Base-by-base conservation (phyloP, 768 basidiomycete species). In the Agaricus subrufescens region DNA sequence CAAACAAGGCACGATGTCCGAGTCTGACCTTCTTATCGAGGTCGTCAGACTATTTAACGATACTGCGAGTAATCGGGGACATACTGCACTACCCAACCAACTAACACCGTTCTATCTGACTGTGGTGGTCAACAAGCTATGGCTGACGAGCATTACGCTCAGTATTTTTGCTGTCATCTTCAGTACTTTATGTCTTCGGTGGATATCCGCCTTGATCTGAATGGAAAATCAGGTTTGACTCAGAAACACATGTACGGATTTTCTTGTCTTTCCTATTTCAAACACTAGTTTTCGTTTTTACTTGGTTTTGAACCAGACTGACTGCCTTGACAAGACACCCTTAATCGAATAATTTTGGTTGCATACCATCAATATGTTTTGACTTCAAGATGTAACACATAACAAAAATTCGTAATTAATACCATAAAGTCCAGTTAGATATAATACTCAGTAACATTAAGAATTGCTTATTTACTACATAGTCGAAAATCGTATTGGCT, bases 111-210 rank as follows among this genome's bases (percentile, higher is more conserved):
- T 27, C 34, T 30, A 52, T 10, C 50, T 19, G 6, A 15, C 27
- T 12, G 27, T 52, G 23, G 40, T 43, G 1, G 50, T 54, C 15
- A 54, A 54, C 30, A 37, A 46, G 27, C 15, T 54, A 3, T 54
- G 53, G 53, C 46, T 54, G 9, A 23, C 46, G n/a, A 54, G 53
- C 44, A 46, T 54, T 31, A 46, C 53, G 8, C 23, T 54, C 11
- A 54, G 53, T 30, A 43, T 54, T 9, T 29, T 26, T 11, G 53
- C 46, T 9, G 46, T 46, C 30, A 31, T 46, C 14, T 23, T 54
- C 8, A 45, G 53, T 6, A 54, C 46, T 4, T 37, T 54, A 23
- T 54, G 43, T 37, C 34, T 54, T 8, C 53, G 46, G 26, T 54
- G 53, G 53, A 25, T 54, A 2, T 27, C 45, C n/a, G 45, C 44